Conservation (phyloP, 1,139 yeast genomes). For the Pneumocystis jirovecii region DNA sequence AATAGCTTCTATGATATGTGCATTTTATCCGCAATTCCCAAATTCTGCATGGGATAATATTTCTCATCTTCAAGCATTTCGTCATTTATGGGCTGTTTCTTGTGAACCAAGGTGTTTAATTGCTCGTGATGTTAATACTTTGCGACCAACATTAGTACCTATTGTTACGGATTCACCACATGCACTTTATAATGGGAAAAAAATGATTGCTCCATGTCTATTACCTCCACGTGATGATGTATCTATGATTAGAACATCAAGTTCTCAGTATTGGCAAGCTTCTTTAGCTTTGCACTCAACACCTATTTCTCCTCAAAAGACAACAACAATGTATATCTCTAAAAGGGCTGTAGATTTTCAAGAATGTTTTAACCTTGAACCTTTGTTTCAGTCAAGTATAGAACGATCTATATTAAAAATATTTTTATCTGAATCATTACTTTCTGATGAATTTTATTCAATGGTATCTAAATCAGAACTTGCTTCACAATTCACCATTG, state of each 20-base stretch:
- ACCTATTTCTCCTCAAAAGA: neutral
- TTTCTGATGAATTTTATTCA: neutral
- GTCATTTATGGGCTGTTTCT: conserved; percentile 85
- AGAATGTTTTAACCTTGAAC: neutral
- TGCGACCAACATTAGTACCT: neutral
- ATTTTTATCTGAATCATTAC: neutral
- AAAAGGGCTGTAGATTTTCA: neutral
- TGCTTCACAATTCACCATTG: neutral
- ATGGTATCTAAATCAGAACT: neutral
- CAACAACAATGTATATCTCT: neutral
- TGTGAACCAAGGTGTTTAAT: conserved; percentile 70
- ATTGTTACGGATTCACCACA: neutral
- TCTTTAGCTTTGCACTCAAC: neutral
- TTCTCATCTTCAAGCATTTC: conserved; percentile 65
- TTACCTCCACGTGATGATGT: neutral
- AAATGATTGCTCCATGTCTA: neutral
- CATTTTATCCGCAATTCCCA: conserved; percentile 66
- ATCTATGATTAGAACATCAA: neutral
- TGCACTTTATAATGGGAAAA: neutral
- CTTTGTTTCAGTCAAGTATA: neutral
- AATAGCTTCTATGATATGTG: conserved; percentile 55
- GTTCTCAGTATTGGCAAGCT: neutral
- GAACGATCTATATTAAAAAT: neutral
- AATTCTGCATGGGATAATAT: conserved; percentile 27
- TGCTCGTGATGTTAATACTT: conserved; percentile 44